These are phyloP conservation scores for Yamadazyma endophytica DNA, from an alignment of 805 yeast species.

Conservation along the genomic window DNA sequence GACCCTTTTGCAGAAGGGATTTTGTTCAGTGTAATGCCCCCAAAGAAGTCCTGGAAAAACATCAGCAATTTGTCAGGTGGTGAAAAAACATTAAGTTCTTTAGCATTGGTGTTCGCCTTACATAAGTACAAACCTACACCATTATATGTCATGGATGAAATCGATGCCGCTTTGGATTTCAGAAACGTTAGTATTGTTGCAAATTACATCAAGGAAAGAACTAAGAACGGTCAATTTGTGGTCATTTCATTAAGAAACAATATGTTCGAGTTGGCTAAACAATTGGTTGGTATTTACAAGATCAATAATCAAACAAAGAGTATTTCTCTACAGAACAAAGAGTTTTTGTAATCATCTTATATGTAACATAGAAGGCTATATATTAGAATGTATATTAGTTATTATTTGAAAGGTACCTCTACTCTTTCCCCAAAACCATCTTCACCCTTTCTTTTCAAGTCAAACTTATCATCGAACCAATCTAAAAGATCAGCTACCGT, in stretches of 20 bases:
- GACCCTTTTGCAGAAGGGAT: constrained; percentile 99
- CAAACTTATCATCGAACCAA: constrained; percentile 74
- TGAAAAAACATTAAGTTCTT: constrained; percentile 90
- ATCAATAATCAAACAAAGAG: constrained; percentile 87
- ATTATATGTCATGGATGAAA: constrained; percentile 96
- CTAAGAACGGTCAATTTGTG: constrained; percentile 93
- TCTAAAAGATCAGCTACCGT: constrained; percentile 65
- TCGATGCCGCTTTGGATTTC: constrained; percentile 97
- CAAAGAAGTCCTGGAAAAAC: constrained; percentile 96
- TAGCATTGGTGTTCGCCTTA: constrained; percentile 93
- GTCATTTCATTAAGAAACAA: constrained; percentile 94
- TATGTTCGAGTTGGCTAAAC: constrained; percentile 95
- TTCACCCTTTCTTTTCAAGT: constrained; percentile 64
- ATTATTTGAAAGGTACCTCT: constrained; percentile 26
- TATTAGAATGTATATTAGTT: neutral
- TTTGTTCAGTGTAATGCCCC: constrained; percentile 97
- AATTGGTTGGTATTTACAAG: constrained; percentile 92
- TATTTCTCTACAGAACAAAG: constrained; percentile 69
- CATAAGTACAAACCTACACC: constrained; percentile 98
- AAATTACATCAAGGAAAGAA: constrained; percentile 90
- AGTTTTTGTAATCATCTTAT: constrained; percentile 22
- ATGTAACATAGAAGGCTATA: neutral
- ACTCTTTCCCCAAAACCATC: constrained; percentile 57
- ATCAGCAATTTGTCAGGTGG: constrained; percentile 96
- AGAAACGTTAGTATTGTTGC: constrained; percentile 97